phyloP scores from a whole-genome alignment of 768 basidiomycete species.

The Tulasnella sp. region DNA sequence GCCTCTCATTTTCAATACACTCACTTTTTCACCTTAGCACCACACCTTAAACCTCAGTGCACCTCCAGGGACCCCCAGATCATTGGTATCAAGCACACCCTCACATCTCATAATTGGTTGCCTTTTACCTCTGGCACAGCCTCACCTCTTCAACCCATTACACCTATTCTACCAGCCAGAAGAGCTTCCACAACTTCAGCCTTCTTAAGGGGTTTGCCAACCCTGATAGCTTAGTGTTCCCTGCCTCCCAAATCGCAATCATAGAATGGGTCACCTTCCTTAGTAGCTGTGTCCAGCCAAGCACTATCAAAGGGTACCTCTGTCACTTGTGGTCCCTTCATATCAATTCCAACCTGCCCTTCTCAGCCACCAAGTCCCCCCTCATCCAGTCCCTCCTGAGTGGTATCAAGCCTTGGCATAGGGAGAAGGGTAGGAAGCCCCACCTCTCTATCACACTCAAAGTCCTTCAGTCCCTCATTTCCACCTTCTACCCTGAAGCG shows the following conservation, averaged over 20 bases:
- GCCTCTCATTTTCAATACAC: constrained; percentile 21
- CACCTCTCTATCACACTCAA: constrained; percentile 24
- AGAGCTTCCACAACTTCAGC: constrained; percentile 19
- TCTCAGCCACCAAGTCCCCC: constrained; percentile 22
- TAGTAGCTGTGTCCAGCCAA: constrained; percentile 18
- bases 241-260: constrained; percentile 6
- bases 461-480: constrained; percentile 19
- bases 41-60: constrained; percentile 21
- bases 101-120: constrained; percentile 14
- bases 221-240: not conserved
- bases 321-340: constrained; percentile 23
- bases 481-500: constrained; percentile 10
- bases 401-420: constrained; percentile 25
- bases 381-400: constrained; percentile 25
- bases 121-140: constrained; percentile 27
- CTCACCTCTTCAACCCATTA: constrained; percentile 25
- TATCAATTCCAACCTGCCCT: constrained; percentile 25
- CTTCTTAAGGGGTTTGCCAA: not conserved
- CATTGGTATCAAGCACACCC: constrained; percentile 17
- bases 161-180: constrained; percentile 27
- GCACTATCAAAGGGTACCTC: constrained; percentile 26
- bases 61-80: constrained; percentile 19
- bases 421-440: constrained; percentile 23
- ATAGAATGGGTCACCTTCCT: constrained; percentile 22
- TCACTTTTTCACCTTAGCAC: constrained; percentile 24